Percentiles rank a stretch among this genome's conserved stretches.
phyloP scores from a whole-genome alignment of 2,329 filamentous ascomycete species.

The Alternaria ventricosa region DNA sequence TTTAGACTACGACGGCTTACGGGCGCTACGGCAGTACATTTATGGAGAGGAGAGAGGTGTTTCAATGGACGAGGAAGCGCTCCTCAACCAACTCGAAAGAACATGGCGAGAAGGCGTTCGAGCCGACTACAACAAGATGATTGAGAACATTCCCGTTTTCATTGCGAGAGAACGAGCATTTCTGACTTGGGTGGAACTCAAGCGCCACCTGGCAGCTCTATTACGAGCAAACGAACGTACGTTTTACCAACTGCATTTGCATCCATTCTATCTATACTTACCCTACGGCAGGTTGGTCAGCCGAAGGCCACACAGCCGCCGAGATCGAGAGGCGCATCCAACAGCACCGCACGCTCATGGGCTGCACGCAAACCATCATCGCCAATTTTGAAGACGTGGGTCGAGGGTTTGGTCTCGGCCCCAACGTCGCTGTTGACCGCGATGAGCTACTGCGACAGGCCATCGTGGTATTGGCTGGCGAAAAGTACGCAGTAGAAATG shows the following conservation, averaged over 20 bases:
- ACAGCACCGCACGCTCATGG: constrained; percentile 44
- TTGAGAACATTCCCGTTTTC: constrained; percentile 38
- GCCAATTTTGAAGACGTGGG: constrained; percentile 41
- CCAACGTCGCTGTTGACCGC: constrained; percentile 25
- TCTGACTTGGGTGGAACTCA: constrained; percentile 45
- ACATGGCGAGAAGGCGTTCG: constrained; percentile 41
- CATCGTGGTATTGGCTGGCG: constrained; percentile 40
- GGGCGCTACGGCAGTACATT: constrained; percentile 40
- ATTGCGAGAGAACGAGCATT: constrained; percentile 43
- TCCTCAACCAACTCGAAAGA: constrained; percentile 40
- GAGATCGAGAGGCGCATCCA: constrained; percentile 43
- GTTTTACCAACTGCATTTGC: constrained; percentile 7
- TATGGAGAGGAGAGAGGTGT: constrained; percentile 34
- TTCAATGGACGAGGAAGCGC: constrained; percentile 35
- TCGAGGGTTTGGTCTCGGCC: constrained; percentile 29
- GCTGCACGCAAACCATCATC: constrained; percentile 40
- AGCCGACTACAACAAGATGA: constrained; percentile 32
- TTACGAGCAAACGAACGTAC: constrained; percentile 42
- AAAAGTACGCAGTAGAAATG: constrained; percentile 41
- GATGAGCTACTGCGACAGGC: constrained; percentile 45
- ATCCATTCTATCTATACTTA: constrained; percentile 9
- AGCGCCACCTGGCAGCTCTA: constrained; percentile 43
- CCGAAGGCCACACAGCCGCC: constrained; percentile 33
- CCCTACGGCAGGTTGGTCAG: constrained; percentile 36
- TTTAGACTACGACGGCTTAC: constrained; percentile 38